phyloP scores from a whole-genome alignment of 2,329 filamentous ascomycete species.

The Fusarium nurragi region DNA sequence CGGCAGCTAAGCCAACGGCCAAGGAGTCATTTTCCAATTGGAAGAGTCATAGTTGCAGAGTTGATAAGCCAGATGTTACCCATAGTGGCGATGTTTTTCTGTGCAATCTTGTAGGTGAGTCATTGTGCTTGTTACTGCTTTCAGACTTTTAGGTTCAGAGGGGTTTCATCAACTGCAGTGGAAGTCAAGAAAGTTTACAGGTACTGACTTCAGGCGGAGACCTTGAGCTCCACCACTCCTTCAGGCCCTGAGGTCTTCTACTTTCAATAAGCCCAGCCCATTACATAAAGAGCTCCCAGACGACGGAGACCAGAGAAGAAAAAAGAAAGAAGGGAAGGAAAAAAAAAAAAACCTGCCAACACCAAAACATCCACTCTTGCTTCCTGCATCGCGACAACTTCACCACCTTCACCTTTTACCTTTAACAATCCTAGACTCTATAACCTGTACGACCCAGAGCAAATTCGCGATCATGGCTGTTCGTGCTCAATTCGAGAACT shows the following conservation, averaged over 20 bases:
- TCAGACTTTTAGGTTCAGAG: constrained; percentile 1
- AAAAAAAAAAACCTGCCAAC: constrained; percentile 34
- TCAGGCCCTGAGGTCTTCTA: not conserved
- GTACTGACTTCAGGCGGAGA: not conserved
- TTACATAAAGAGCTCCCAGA: constrained; percentile 42
- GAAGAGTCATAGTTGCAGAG: constrained; percentile 17
- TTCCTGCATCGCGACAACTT: constrained; percentile 27
- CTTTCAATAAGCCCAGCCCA: not conserved
- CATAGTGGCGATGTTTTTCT: constrained; percentile 13
- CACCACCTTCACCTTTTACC: not conserved
- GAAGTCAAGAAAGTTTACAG: not conserved
- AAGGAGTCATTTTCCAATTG: constrained; percentile 15
- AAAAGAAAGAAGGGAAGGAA: too few relatives aligned
- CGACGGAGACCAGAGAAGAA: constrained; percentile 34
- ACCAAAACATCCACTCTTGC: constrained; percentile 28
- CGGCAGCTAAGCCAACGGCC: not conserved
- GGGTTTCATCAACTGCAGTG: not conserved
- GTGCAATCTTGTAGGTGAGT: constrained; percentile 7
- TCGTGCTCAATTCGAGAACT: constrained; percentile 85
- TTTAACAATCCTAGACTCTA: constrained; percentile 33
- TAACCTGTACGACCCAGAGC: constrained; percentile 24
- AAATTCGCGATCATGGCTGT: constrained; percentile 66
- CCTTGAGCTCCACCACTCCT: not conserved
- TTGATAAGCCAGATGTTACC: too few relatives aligned
- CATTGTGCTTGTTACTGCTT: constrained; percentile 19